Conservation (phyloP, 1,284 basidiomycete genomes). For the Mycena citricolor region DNA sequence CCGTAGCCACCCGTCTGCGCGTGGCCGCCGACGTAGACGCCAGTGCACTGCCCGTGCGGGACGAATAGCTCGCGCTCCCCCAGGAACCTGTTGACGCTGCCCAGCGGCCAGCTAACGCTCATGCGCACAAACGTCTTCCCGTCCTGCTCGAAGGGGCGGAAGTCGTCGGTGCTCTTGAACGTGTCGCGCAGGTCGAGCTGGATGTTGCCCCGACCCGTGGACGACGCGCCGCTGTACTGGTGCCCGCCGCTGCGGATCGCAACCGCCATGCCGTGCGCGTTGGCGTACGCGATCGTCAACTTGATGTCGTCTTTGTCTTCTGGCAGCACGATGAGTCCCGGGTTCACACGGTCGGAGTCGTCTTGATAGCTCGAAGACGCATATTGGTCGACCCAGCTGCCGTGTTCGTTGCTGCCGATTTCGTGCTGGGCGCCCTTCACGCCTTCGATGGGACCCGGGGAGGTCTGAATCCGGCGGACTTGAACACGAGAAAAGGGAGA, state of each 20-base stretch:
- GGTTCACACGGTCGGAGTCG: constrained; percentile 17
- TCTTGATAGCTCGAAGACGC: constrained; percentile 7
- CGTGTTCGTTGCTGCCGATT: constrained; percentile 9
- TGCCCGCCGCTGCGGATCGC: constrained; percentile 16
- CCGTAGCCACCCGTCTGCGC: constrained; percentile 20
- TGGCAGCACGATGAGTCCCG: constrained; percentile 16
- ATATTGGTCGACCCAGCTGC: constrained; percentile 8
- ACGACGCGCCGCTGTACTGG: constrained; percentile 21
- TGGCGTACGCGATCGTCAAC: constrained; percentile 8
- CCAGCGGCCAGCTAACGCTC: constrained; percentile 15
- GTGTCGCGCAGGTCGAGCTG: constrained; percentile 13
- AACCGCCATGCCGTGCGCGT: constrained; percentile 9
- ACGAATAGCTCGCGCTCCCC: constrained; percentile 14
- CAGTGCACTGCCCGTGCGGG: constrained; percentile 16
- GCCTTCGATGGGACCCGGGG: too few species aligned
- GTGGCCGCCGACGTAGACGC: constrained; percentile 16
- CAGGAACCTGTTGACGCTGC: constrained; percentile 15
- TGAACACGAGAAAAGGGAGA: too few species aligned
- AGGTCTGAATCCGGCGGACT: too few species aligned
- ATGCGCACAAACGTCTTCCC: constrained; percentile 12
- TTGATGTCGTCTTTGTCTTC: constrained; percentile 14
- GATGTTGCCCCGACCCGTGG: constrained; percentile 12
- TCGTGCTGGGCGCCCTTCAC: too few species aligned
- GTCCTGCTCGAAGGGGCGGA: constrained; percentile 14
- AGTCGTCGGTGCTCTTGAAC: constrained; percentile 11